phyloP scores from a whole-genome alignment of 2,329 filamentous ascomycete genomes.

The Fusarium guadeloupense region DNA sequence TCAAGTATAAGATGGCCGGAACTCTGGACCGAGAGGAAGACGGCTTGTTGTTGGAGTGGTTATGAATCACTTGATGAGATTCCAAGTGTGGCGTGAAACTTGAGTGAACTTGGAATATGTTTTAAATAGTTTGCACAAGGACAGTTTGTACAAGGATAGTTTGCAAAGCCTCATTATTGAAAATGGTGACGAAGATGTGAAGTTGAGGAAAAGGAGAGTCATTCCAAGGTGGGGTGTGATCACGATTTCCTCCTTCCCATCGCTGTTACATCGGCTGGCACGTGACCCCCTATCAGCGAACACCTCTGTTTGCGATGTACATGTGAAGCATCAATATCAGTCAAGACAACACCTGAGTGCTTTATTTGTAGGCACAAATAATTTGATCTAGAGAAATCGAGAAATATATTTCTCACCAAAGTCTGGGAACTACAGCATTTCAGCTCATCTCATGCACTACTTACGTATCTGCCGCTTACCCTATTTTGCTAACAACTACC shows the following conservation, averaged over 20 bases:
- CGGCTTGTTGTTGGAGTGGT: background rate
- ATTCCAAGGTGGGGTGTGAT: conserved; percentile 10
- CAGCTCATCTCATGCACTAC: background rate
- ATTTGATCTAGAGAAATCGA: too few species aligned
- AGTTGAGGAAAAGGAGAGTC: background rate
- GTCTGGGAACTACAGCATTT: background rate
- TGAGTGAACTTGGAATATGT: too few species aligned
- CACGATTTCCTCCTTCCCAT: conserved; percentile 1
- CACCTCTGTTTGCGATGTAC: background rate
- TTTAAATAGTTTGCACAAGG: background rate
- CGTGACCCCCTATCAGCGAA: conserved; percentile 7
- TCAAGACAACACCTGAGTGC: background rate
- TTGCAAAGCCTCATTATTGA: background rate
- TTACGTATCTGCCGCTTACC: background rate
- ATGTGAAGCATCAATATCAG: background rate
- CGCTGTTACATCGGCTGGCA: background rate
- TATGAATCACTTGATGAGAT: background rate
- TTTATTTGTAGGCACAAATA: background rate
- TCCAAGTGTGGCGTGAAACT: background rate
- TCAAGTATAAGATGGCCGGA: background rate
- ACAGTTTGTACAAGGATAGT: background rate
- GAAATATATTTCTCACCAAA: background rate
- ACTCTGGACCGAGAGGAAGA: background rate
- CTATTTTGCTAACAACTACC: background rate
- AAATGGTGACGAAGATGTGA: background rate